Conservation (phyloP, 2,329 filamentous ascomycete species). For the Trichoderma breve region DNA sequence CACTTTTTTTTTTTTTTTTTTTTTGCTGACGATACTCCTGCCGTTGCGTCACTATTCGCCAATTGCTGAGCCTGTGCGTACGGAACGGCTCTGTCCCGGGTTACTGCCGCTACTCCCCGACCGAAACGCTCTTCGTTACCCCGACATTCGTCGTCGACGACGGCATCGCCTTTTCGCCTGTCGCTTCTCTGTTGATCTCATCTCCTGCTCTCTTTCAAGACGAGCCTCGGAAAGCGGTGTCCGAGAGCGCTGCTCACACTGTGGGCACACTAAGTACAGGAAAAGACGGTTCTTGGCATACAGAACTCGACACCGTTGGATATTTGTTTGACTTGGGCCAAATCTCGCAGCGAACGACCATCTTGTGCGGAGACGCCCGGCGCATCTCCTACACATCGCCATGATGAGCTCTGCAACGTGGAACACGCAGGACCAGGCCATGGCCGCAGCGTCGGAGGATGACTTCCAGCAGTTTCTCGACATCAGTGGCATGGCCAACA, state of each 20-base stretch:
- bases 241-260: neutral
- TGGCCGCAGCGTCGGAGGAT: constrained; percentile 53
- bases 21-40: neutral
- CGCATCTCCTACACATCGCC: constrained; percentile 22
- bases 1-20: neutral
- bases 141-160: neutral
- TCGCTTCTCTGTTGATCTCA: neutral
- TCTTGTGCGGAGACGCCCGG: neutral
- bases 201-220: neutral
- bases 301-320: neutral
- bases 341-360: neutral
- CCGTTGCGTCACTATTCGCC: constrained; percentile 19
- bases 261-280: neutral
- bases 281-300: neutral
- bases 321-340: neutral
- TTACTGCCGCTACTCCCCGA: constrained; percentile 13
- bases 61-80: constrained; percentile 7
- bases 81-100: neutral
- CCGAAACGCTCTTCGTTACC: neutral
- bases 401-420: constrained; percentile 56
- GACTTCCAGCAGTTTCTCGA: constrained; percentile 65
- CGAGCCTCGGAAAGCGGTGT: neutral
- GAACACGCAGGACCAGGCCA: constrained; percentile 56
- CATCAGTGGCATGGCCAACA: constrained; percentile 54
- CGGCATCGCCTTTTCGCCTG: neutral